Base-by-base conservation (phyloP, 2,329 filamentous ascomycete genomes). In the Uncinocarpus reesii region DNA sequence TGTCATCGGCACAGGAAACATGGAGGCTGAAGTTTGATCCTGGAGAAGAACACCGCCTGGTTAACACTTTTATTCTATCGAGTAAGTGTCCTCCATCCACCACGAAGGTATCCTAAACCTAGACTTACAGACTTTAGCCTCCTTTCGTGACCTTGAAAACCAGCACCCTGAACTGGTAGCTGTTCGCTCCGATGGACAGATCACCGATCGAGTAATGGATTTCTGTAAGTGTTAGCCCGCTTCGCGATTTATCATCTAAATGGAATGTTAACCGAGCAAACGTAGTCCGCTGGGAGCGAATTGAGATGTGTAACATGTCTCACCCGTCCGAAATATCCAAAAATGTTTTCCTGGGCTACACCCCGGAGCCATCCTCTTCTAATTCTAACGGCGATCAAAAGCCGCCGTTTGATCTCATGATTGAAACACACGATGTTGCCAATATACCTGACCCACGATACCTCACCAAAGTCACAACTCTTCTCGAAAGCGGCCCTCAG, bases 261-360 rank as follows among this genome's bases (percentile, higher is more conserved):
- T 11, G 24, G 2, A 4, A 36, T 13, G 18, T 26, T 3, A 16
- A 47, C 60, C 29, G 45, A 45, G 23, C 32, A 10, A 23, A 16
- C 15, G 35, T 32, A 77, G 74, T 86, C 62, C 82, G 85, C 57
- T 86, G 87, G 70, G 92, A 98, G 65, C 78, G 89, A 49, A 68
- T 79, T 42, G 92, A 98, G 68, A 96, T 98, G 90, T 88, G 85
- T 64, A 76, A 76, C 51, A 95, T 96, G 90, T 89, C 90, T 8
- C 80, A 80, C 58, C 83, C 89, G 2, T 88, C 88, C 0, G 85
- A 95, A 64, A 94, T 96, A 53, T 81, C 86, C 46, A 76, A 78
- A 55, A 95, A 95, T 61, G 86, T 96, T 21, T 96, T 83, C 77
- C 73, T 95, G 51, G 92, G 92, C 0, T 86, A 87, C 1, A 92